Percentiles rank a stretch among this genome's conserved stretches.
These are phyloP conservation scores for Hanseniaspora sp. DNA, from an alignment of 1,139 yeast species.

Conservation along the genomic window DNA sequence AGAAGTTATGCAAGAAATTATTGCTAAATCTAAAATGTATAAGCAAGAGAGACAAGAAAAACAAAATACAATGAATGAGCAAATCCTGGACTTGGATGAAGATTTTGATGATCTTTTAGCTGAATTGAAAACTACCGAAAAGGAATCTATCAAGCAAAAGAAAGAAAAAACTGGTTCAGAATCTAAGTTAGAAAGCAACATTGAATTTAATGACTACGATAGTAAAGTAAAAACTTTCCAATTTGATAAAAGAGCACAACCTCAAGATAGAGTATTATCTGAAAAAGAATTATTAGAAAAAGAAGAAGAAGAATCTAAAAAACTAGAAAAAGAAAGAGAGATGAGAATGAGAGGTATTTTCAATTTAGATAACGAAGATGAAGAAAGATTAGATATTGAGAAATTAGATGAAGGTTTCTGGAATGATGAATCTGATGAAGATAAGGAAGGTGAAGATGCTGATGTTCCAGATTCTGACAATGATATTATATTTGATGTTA, in stretches of 20 bases:
- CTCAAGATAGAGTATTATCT: slow-evolving; percentile 93
- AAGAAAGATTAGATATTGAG: slow-evolving; percentile 46
- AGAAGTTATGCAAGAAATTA: slow-evolving; percentile 93
- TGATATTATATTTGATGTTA: slow-evolving; percentile 24
- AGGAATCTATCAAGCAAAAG: slow-evolving; percentile 13
- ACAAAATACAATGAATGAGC: slow-evolving; percentile 57
- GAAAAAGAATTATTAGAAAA: slow-evolving; percentile 71
- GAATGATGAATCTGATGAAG: slow-evolving; percentile 41
- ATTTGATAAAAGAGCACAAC: slow-evolving; percentile 79
- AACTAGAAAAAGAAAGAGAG: slow-evolving; percentile 63
- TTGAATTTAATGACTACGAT: slow-evolving; percentile 42
- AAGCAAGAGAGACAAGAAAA: slow-evolving; percentile 79
- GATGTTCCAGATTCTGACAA: slow-evolving; percentile 29
- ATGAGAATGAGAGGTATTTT: slow-evolving; percentile 75
- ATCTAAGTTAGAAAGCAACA: slow-evolving; percentile 22
- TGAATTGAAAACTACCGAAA: slow-evolving; percentile 35
- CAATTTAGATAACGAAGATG: slow-evolving; percentile 36
- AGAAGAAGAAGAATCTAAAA: slow-evolving; percentile 52
- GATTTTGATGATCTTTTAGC: slow-evolving; percentile 68
- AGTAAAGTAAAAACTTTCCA: slow-evolving; percentile 65
- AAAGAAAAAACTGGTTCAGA: slow-evolving; percentile 17
- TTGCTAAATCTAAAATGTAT: slow-evolving; percentile 84
- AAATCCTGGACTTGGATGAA: slow-evolving; percentile 65
- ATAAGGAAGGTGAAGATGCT: slow-evolving; percentile 29
- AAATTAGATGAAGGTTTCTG: slow-evolving; percentile 50